Evolutionary conservation across 768 basidiomycete genomes (phyloP).

Genomic region (Suillus subaureus): DNA sequence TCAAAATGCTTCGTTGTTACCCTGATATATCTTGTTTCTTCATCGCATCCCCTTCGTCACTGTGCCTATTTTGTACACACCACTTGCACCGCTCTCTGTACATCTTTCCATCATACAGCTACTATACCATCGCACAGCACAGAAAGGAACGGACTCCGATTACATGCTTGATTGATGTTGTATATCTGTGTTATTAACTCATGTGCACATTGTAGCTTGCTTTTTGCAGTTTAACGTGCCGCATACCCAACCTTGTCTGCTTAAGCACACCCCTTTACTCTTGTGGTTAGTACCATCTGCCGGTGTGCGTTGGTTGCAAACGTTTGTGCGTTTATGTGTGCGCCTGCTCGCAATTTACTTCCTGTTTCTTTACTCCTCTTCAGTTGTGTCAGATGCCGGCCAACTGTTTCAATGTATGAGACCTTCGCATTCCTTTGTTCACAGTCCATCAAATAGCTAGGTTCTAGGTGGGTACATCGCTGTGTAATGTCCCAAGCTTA

Average conservation of each 20-base stretch:
- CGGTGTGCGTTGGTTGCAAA: no score
- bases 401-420: no score
- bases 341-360: no score
- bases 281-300: not conserved
- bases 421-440: no score
- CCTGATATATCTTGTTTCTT: slow-evolving; percentile 8
- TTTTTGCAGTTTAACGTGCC: not conserved
- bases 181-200: not conserved
- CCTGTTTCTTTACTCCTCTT: no score
- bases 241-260: not conserved
- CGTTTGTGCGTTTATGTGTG: not conserved
- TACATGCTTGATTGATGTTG: slow-evolving; percentile 8
- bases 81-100: slow-evolving; percentile 4
- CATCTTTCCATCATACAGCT: slow-evolving; percentile 8
- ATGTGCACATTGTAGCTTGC: not conserved
- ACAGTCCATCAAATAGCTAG: no score
- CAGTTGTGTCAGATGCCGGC: no score
- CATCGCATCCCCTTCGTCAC: slow-evolving; percentile 1
- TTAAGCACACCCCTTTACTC: not conserved
- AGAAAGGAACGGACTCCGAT: slow-evolving; percentile 7
- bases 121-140: slow-evolving; percentile 9
- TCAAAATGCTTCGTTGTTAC: not conserved
- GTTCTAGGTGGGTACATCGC: no score
- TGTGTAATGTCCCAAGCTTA: no score
- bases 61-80: slow-evolving; percentile 3